Evolutionary conservation across 2,329 filamentous ascomycete species (phyloP).

Genomic region (Aspergillus quadricinctus): DNA sequence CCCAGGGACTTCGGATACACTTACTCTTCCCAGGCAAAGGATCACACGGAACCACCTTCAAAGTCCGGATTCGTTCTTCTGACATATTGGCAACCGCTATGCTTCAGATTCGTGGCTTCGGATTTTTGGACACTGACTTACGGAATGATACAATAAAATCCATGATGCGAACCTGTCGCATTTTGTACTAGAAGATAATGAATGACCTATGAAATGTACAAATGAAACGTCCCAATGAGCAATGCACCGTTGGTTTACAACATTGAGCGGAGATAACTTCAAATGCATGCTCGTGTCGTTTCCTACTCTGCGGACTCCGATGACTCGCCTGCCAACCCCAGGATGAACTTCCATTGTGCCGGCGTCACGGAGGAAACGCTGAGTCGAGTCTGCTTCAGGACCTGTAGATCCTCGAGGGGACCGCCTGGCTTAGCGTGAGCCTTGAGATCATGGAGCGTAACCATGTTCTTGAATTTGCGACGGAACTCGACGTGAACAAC

Average conservation of each 20-base stretch:
- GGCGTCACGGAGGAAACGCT: slow-evolving; percentile 61
- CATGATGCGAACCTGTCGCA: not conserved
- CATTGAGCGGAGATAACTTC: not conserved
- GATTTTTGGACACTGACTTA: too few relatives aligned
- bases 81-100: not conserved
- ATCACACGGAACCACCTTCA: not conserved
- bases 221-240: not conserved
- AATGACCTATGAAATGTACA: not conserved
- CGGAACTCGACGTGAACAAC: slow-evolving; percentile 85
- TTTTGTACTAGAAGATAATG: not conserved
- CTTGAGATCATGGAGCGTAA: slow-evolving; percentile 69
- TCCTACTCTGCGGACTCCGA: slow-evolving; percentile 5
- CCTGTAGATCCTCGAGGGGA: slow-evolving; percentile 70
- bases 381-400: slow-evolving; percentile 74
- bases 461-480: slow-evolving; percentile 69
- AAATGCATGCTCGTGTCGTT: not conserved
- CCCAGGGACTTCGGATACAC: slow-evolving; percentile 24
- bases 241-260: not conserved
- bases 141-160: not conserved
- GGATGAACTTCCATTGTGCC: slow-evolving; percentile 47
- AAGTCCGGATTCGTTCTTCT: not conserved
- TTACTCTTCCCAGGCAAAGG: slow-evolving; percentile 26
- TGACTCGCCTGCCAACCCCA: slow-evolving; percentile 38
- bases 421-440: slow-evolving; percentile 54
- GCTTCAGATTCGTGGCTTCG: too few relatives aligned